These are phyloP conservation scores for Penicillium turbatum DNA, from an alignment of 495 filamentous ascomycete species.

Conservation along the genomic window DNA sequence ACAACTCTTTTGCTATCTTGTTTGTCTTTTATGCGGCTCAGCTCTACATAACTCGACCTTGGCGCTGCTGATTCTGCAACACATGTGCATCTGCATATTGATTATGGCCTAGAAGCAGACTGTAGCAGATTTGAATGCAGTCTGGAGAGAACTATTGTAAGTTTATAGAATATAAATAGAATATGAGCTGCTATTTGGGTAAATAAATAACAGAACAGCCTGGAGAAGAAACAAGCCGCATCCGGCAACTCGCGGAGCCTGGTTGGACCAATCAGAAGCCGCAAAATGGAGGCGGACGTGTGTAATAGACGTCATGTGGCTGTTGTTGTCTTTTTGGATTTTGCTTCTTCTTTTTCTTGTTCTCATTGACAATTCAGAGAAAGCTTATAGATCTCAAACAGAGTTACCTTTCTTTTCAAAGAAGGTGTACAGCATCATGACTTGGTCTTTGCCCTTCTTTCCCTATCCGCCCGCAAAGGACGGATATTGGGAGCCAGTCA, in stretches of 20 bases:
- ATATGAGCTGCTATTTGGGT: too few species aligned
- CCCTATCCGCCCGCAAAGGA: slow-evolving; percentile 62
- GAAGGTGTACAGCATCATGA: slow-evolving; percentile 21
- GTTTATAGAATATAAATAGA: too few species aligned
- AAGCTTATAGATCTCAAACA: background rate
- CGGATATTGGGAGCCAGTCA: slow-evolving; percentile 82
- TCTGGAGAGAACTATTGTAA: too few species aligned
- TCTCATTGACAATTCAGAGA: background rate
- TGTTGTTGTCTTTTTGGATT: background rate
- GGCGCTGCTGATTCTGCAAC: too few species aligned
- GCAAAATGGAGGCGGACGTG: slow-evolving; percentile 6
- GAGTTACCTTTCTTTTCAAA: slow-evolving; percentile 1
- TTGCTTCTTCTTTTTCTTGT: slow-evolving; percentile 1
- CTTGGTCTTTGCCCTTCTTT: slow-evolving; percentile 51
- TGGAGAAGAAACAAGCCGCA: background rate
- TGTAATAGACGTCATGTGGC: slow-evolving; percentile 27
- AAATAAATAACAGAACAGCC: background rate
- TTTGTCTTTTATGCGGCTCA: too few species aligned
- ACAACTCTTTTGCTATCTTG: too few species aligned
- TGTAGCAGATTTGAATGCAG: too few species aligned
- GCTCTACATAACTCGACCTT: too few species aligned
- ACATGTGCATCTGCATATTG: too few species aligned
- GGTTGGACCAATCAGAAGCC: slow-evolving; percentile 14
- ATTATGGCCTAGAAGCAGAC: too few species aligned
- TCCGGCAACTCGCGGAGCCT: slow-evolving; percentile 24